Evolutionary conservation across 2,329 filamentous ascomycete genomes (phyloP).

Genomic region (Neofusicoccum sp.): DNA sequence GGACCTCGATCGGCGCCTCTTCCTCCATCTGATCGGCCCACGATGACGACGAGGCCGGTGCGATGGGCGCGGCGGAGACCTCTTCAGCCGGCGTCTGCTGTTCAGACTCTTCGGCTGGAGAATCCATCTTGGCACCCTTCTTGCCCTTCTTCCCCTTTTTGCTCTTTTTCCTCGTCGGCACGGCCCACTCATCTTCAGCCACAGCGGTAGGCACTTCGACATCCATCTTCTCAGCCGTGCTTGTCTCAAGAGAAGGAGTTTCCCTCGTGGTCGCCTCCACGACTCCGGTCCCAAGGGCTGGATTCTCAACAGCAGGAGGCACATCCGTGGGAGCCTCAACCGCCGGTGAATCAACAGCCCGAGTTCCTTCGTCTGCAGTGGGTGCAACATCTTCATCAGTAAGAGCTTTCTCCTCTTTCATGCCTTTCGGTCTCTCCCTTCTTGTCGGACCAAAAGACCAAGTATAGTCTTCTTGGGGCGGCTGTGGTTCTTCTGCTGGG

Average conservation of each 20-base stretch:
- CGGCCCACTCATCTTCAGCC: conserved; percentile 30
- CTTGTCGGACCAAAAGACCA: background rate
- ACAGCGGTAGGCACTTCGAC: background rate
- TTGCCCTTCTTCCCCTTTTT: conserved; percentile 47
- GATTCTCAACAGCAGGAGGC: conserved; percentile 31
- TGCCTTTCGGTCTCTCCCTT: conserved; percentile 17
- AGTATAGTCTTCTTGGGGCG: background rate
- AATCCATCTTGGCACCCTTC: conserved; percentile 20
- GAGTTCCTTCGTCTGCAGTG: conserved; percentile 23
- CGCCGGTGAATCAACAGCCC: conserved; percentile 34
- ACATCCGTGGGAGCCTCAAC: conserved; percentile 33
- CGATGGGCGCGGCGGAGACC: background rate
- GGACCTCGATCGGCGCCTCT: background rate
- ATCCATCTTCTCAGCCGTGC: background rate
- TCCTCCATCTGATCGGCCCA: conserved; percentile 17
- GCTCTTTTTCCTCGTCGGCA: conserved; percentile 49
- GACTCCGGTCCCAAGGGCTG: conserved; percentile 28
- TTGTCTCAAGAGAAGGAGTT: background rate
- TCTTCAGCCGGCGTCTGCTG: conserved; percentile 19
- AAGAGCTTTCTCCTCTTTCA: conserved; percentile 33
- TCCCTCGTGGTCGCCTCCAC: background rate
- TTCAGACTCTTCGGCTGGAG: conserved; percentile 5
- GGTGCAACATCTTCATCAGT: conserved; percentile 19
- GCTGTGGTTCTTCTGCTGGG: background rate
- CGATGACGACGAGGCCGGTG: background rate